Percentiles rank a stretch among this genome's conserved stretches.
Evolutionary conservation across 352 stramenopile genomes (phyloP).

Genomic region (Albugo candida): DNA sequence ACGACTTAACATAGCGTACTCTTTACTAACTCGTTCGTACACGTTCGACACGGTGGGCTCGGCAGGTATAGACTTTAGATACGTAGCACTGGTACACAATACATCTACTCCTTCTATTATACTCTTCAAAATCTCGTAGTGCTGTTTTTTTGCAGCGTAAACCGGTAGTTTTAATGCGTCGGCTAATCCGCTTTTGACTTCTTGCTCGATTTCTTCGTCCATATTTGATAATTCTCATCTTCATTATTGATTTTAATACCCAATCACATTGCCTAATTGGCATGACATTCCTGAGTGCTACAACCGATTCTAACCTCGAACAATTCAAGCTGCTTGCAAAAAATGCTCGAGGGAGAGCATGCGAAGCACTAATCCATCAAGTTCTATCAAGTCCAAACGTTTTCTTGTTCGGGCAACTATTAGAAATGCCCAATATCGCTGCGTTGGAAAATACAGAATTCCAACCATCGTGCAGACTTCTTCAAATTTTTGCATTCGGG

Average conservation of each 20-base stretch:
- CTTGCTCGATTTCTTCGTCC: too few relatives aligned
- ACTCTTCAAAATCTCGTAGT: conserved; percentile 53
- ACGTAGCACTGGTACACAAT: conserved; percentile 35
- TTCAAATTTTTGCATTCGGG: conserved; percentile 84
- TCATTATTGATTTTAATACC: too few relatives aligned
- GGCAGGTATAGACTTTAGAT: conserved; percentile 35
- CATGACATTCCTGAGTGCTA: conserved; percentile 4
- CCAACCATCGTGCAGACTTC: conserved; percentile 52
- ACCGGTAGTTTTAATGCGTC: too few relatives aligned
- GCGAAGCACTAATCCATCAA: conserved; percentile 84
- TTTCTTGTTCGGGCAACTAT: conserved; percentile 85
- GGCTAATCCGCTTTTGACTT: too few relatives aligned
- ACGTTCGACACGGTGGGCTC: conserved; percentile 27
- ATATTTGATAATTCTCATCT: too few relatives aligned
- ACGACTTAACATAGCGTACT: conserved; percentile 39
- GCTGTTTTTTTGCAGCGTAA: conserved; percentile 7
- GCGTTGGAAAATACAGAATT: conserved; percentile 53
- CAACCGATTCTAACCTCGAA: conserved; percentile 52
- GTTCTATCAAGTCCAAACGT: conserved; percentile 83
- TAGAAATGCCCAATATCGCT: conserved; percentile 82
- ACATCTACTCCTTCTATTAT: conserved; percentile 44
- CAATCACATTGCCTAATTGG: too few relatives aligned
- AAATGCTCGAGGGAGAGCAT: conserved; percentile 76
- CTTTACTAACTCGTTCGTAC: conserved; percentile 46
- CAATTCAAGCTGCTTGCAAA: conserved; percentile 87